These are phyloP conservation scores for Pichia sp. DNA, from an alignment of 1,139 yeast species.

Conservation along the genomic window DNA sequence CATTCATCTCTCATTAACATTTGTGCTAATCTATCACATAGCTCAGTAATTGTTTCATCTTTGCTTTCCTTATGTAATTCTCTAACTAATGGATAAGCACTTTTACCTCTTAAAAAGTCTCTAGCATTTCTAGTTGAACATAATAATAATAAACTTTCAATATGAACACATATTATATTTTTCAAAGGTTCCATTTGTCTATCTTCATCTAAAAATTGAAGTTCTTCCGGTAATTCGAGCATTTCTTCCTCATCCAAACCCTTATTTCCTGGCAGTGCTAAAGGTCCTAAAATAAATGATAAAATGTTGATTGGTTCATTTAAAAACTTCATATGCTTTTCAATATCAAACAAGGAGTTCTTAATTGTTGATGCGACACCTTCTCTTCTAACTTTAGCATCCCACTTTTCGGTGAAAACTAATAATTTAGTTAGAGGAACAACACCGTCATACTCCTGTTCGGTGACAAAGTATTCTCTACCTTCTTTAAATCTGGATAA, in stretches of 20 bases:
- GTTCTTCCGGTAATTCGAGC: constrained; percentile 82
- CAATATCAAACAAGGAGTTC: constrained; percentile 77
- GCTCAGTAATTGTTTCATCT: constrained; percentile 57
- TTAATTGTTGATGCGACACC: constrained; percentile 93
- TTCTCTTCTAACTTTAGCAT: constrained; percentile 72
- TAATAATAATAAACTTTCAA: constrained; percentile 68
- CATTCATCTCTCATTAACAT: constrained; percentile 86
- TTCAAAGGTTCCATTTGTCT: constrained; percentile 67
- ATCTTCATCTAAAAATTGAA: constrained; percentile 71
- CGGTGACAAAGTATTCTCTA: constrained; percentile 64
- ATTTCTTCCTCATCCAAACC: constrained; percentile 86
- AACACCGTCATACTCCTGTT: constrained; percentile 66
- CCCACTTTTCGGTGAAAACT: constrained; percentile 78
- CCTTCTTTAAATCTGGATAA: constrained; percentile 69
- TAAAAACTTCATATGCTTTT: constrained; percentile 53
- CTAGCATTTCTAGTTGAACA: constrained; percentile 70
- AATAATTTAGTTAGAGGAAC: constrained; percentile 74
- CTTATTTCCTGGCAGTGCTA: constrained; percentile 53
- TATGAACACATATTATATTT: constrained; percentile 59
- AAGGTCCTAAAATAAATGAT: constrained; percentile 76
- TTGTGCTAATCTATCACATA: constrained; percentile 71
- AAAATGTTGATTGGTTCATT: constrained; percentile 61
- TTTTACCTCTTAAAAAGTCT: constrained; percentile 64
- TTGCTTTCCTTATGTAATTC: constrained; percentile 70
- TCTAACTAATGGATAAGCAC: constrained; percentile 77